A percentile compares a stretch with the other conserved stretches of the same genome.
Evolutionary conservation across 805 yeast genomes (phyloP).

Genomic region (Saccharomycopsis sp.): DNA sequence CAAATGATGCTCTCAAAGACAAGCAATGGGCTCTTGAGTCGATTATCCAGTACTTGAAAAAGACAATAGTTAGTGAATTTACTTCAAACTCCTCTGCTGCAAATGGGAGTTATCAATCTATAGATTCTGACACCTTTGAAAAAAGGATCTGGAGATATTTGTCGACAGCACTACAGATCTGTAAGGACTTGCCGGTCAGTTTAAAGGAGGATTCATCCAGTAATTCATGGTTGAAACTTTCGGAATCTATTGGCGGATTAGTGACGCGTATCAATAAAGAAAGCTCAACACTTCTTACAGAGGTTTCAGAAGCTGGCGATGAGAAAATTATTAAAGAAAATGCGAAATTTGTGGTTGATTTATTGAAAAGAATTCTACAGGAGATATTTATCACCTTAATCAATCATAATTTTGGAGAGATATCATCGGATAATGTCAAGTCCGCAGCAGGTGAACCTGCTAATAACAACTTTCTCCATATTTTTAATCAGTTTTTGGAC

Average conservation of each 20-base stretch:
- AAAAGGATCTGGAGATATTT: slow-evolving; percentile 32
- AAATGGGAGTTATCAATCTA: slow-evolving; percentile 13
- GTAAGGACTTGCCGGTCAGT: slow-evolving; percentile 23
- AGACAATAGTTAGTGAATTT: slow-evolving; percentile 19
- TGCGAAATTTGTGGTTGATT: slow-evolving; percentile 25
- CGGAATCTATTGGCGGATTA: not conserved
- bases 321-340: slow-evolving; percentile 1
- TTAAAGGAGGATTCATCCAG: slow-evolving; percentile 8
- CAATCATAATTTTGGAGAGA: slow-evolving; percentile 24
- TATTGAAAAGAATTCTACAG: slow-evolving; percentile 36
- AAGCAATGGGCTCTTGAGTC: slow-evolving; percentile 23
- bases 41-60: slow-evolving; percentile 26
- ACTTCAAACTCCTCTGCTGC: slow-evolving; percentile 21
- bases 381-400: slow-evolving; percentile 37
- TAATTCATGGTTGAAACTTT: not conserved
- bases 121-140: slow-evolving; percentile 21
- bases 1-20: slow-evolving; percentile 1
- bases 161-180: slow-evolving; percentile 30
- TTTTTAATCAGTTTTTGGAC: slow-evolving; percentile 49
- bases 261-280: slow-evolving; percentile 20
- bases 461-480: slow-evolving; percentile 36
- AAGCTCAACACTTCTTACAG: slow-evolving; percentile 20
- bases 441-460: slow-evolving; percentile 23
- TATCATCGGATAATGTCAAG: slow-evolving; percentile 21
- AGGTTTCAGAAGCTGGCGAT: slow-evolving; percentile 6